Evolutionary conservation across 2,329 filamentous ascomycete genomes (phyloP).

Genomic region (Akanthomyces muscarius): DNA sequence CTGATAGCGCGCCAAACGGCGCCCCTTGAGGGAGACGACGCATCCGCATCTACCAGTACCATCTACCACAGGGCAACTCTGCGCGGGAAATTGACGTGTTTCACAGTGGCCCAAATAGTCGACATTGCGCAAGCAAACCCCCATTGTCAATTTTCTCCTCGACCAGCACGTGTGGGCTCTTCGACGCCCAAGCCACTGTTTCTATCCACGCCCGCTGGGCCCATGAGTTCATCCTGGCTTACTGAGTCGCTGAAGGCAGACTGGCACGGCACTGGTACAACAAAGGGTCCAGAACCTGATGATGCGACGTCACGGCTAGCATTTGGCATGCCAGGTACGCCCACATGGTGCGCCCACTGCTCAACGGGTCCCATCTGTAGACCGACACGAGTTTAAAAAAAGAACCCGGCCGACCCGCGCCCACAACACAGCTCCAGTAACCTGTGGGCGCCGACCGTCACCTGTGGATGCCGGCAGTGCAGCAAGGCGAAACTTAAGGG

Average conservation of each 20-base stretch:
- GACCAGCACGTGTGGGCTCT: neutral
- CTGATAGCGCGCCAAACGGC: too few relatives aligned
- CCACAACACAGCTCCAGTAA: neutral
- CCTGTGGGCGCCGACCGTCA: neutral
- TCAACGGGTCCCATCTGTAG: neutral
- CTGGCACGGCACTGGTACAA: neutral
- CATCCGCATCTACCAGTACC: neutral
- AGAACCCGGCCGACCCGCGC: neutral
- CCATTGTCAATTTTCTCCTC: neutral
- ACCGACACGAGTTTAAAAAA: conserved; percentile 11
- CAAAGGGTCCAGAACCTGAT: conserved; percentile 1
- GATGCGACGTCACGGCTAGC: conserved; percentile 5
- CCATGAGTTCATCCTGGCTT: neutral
- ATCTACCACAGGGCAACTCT: neutral
- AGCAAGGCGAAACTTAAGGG: neutral
- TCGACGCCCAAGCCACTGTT: neutral
- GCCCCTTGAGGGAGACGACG: neutral
- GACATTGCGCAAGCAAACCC: neutral
- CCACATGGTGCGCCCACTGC: neutral
- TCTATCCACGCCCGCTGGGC: neutral
- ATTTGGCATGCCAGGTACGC: neutral
- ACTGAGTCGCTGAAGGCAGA: neutral
- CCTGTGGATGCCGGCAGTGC: neutral
- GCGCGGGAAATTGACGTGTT: conserved; percentile 7
- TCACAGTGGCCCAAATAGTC: neutral